Percentiles rank a stretch among this genome's conserved stretches.
Evolutionary conservation across 768 basidiomycete genomes (phyloP).

Genomic region (Amanita muscaria): DNA sequence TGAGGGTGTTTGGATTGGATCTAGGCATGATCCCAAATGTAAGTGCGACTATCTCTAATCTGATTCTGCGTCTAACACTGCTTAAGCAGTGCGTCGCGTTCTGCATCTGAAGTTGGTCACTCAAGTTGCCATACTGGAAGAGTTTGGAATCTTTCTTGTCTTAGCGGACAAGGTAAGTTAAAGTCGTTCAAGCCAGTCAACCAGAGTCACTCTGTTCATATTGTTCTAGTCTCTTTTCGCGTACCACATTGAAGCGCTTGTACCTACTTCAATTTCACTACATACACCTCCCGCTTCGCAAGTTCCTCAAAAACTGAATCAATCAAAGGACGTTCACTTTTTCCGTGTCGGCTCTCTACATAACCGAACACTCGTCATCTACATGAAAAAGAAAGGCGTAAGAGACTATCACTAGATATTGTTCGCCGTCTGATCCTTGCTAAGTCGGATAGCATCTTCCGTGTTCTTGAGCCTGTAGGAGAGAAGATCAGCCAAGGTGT

Average conservation of each 20-base stretch:
- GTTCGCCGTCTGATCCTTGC: background rate
- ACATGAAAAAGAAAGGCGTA: slow-evolving; percentile 91
- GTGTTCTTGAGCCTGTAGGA: slow-evolving; percentile 90
- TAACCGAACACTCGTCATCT: slow-evolving; percentile 84
- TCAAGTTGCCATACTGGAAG: slow-evolving; percentile 90
- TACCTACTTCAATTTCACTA: slow-evolving; percentile 80
- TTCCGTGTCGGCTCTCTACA: slow-evolving; percentile 88
- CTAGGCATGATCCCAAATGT: slow-evolving; percentile 82
- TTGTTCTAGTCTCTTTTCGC: slow-evolving; percentile 86
- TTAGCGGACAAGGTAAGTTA: slow-evolving; percentile 79
- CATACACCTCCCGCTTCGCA: slow-evolving; percentile 59
- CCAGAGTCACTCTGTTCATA: no score
- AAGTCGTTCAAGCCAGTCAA: no score
- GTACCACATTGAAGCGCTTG: slow-evolving; percentile 92
- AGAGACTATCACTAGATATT: slow-evolving; percentile 8
- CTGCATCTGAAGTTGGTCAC: slow-evolving; percentile 88
- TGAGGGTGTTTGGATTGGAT: slow-evolving; percentile 93
- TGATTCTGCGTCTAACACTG: no score
- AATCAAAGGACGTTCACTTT: slow-evolving; percentile 87
- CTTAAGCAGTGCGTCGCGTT: slow-evolving; percentile 78
- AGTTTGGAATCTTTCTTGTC: slow-evolving; percentile 95
- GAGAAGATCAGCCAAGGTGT: slow-evolving; percentile 78
- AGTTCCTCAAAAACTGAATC: slow-evolving; percentile 83
- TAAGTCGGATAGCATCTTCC: slow-evolving; percentile 85
- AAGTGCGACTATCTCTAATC: slow-evolving; percentile 18